Conservation (phyloP, 2,329 filamentous ascomycete species). For the Fulvia fulva region DNA sequence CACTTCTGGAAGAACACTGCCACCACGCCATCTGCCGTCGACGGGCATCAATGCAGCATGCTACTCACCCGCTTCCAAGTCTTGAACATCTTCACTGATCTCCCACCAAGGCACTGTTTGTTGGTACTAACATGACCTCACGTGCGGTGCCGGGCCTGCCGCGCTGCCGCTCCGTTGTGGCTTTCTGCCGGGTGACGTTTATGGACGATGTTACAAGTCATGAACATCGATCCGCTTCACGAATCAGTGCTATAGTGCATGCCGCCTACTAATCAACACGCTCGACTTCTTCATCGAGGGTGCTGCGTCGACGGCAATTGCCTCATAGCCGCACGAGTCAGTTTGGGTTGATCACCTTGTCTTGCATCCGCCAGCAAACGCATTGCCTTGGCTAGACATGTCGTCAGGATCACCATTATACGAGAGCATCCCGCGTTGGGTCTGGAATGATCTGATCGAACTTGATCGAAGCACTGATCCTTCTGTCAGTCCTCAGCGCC, state of each 20-base stretch:
- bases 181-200: conserved; percentile 3
- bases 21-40: neutral
- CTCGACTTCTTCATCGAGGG: neutral
- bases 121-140: neutral
- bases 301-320: neutral
- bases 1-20: neutral
- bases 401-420: neutral
- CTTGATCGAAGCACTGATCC: neutral
- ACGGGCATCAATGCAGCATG: neutral
- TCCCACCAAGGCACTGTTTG: neutral
- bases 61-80: neutral
- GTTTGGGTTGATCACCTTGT: neutral
- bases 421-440: neutral
- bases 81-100: neutral
- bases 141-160: neutral
- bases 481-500: neutral
- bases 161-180: neutral
- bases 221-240: neutral
- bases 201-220: conserved; percentile 1
- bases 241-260: neutral
- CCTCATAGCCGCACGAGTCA: neutral
- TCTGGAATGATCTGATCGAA: conserved; percentile 2
- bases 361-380: neutral
- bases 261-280: neutral
- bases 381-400: neutral